Percentiles rank a stretch among this genome's conserved stretches.
Evolutionary conservation across 2,329 filamentous ascomycete species (phyloP).

Genomic region (Aureobasidium sp.): DNA sequence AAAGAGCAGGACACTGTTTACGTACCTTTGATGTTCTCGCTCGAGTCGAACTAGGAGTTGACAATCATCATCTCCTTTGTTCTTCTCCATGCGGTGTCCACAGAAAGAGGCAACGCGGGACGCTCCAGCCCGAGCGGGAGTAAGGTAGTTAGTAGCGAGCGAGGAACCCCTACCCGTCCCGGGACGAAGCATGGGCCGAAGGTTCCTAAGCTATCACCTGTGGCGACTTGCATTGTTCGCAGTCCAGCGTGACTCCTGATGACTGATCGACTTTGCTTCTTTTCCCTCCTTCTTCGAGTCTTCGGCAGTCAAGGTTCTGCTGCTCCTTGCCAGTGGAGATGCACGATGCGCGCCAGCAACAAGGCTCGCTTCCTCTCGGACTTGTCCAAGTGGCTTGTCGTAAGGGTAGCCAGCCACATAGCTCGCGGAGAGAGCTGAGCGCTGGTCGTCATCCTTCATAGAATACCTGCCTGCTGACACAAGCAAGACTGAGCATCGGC

Average conservation of each 20-base stretch:
- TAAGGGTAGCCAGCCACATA: not conserved
- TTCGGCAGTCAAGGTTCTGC: not conserved
- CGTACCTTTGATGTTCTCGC: not conserved
- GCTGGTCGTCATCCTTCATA: not conserved
- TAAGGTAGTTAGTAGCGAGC: not conserved
- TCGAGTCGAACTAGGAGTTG: not conserved
- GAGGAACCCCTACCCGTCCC: not conserved
- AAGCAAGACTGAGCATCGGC: not conserved
- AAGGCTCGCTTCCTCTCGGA: not conserved
- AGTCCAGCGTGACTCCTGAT: not conserved
- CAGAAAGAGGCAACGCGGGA: conserved; percentile 7
- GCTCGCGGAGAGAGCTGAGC: not conserved
- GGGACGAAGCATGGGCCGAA: conserved; percentile 10
- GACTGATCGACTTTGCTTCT: not conserved
- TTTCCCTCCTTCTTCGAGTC: not conserved
- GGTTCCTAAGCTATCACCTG: conserved; percentile 6
- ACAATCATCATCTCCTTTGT: not conserved
- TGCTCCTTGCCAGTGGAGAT: not conserved
- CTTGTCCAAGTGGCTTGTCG: not conserved
- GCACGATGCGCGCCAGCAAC: not conserved
- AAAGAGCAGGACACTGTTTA: not conserved
- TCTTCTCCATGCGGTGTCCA: not conserved
- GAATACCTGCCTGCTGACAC: not conserved
- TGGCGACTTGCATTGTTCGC: not conserved
- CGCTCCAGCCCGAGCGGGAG: conserved; percentile 12